Conservation (phyloP, 345 rosid species). For the Rhodomyrtus tomentosa region DNA sequence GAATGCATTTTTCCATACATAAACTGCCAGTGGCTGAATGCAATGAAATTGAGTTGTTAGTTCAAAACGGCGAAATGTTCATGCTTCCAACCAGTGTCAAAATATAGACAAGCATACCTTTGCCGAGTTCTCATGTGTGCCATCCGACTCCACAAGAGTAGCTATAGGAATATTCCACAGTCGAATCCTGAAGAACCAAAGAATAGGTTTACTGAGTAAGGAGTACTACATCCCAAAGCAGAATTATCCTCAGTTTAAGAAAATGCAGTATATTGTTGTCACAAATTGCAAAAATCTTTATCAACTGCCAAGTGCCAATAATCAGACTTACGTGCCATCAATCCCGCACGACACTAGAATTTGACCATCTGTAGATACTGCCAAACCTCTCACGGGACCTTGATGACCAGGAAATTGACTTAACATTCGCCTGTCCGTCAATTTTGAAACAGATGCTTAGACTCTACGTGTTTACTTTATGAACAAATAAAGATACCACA, state of each 20-base stretch:
- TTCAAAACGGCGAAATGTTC: background rate
- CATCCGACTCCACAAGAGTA: constrained; percentile 34
- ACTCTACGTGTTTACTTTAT: background rate
- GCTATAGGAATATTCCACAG: constrained; percentile 90
- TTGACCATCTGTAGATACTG: constrained; percentile 80
- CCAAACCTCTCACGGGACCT: constrained; percentile 85
- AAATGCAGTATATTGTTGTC: background rate
- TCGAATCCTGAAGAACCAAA: constrained; percentile 52
- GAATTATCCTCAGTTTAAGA: background rate
- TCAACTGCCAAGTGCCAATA: background rate
- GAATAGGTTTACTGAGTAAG: background rate
- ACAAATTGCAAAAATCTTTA: background rate
- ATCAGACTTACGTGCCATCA: constrained; percentile 69
- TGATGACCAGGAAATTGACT: constrained; percentile 90
- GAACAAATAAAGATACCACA: background rate
- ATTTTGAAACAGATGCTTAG: background rate
- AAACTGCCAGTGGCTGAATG: constrained; percentile 60
- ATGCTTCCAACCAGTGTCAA: background rate
- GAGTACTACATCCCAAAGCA: background rate
- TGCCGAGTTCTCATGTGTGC: constrained; percentile 19
- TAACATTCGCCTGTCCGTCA: constrained; percentile 59
- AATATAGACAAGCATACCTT: constrained; percentile 52
- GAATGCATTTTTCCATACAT: constrained; percentile 75
- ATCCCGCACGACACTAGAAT: constrained; percentile 77
- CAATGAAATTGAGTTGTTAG: constrained; percentile 8